Base-by-base conservation (phyloP, 345 rosid genomes). In the Ceriops tagal region DNA sequence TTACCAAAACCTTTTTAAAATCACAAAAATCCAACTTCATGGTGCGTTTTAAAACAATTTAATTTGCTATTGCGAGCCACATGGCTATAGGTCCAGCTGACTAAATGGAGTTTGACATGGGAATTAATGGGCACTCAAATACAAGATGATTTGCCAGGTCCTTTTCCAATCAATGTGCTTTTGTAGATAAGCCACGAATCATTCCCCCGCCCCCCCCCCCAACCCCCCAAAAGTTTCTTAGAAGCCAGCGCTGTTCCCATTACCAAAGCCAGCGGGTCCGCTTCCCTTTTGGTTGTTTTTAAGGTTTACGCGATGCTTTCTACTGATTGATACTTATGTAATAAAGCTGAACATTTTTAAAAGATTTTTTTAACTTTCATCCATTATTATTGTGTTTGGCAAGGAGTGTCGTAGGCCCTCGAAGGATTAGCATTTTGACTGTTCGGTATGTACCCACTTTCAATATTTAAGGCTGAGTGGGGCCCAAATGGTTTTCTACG, bases 231-330 rank as follows among this genome's bases (percentile, higher is more conserved):
- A 10, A 11, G 13, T 39, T 9, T 10, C 46, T 39, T 47, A 6
- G 1, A 47, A 22, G 43, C 10, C 69, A 65, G 2, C 30, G 47
- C 47, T 43, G 13, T 46, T 47, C 24, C 22, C 16, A 28, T 16
- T 32, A 43, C 30, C 49, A 34, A 51, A 51, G 58, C 8, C 31
- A 69, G 47, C 26, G 51, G 73, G 73, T 61, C 65, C 72, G 15
- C 30, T 56, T 1, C 59, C 20, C 6, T 30, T 59, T 11, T 67
- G 10, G 49, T n/a, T 58, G 26, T 26, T 15, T 21, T 60, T 60
- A 49, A 27, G 65, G 64, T 69, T 16, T 24, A 5, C 35, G 6
- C 19, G 15, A 22, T 19, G 0, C 1, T 52, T 6, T 34, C 34
- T 24, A 19, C 4, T 26, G 24, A 22, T 20, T 8, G 53, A 3